phyloP scores from a whole-genome alignment of 352 stramenopile species.

The Pythium aristosporum region DNA sequence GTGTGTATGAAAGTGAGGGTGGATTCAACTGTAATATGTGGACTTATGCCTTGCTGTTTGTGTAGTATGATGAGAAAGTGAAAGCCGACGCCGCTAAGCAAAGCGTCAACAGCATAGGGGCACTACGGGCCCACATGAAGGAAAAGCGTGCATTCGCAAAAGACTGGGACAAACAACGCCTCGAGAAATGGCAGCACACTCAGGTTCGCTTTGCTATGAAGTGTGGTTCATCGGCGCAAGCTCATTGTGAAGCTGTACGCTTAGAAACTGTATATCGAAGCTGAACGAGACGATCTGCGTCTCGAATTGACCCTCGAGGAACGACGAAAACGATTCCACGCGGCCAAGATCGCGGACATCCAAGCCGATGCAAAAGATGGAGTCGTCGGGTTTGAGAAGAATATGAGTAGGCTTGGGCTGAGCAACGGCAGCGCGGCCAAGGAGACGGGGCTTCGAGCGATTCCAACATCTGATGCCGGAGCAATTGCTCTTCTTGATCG shows the following conservation, averaged over 20 bases:
- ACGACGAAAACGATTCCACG: constrained; percentile 33
- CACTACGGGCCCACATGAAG: constrained; percentile 46
- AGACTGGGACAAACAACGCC: constrained; percentile 58
- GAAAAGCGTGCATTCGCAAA: constrained; percentile 62
- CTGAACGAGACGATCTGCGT: constrained; percentile 51
- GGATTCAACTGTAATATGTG: too few species aligned
- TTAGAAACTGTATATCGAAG: constrained; percentile 35
- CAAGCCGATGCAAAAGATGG: constrained; percentile 44
- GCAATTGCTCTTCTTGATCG: constrained; percentile 38
- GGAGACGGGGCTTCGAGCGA: constrained; percentile 36
- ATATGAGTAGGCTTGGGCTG: constrained; percentile 59
- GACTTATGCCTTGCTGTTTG: not conserved
- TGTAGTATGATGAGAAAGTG: constrained; percentile 35
- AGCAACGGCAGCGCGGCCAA: constrained; percentile 14
- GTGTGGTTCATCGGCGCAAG: too few species aligned
- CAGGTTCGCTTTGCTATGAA: constrained; percentile 33
- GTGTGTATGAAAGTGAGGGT: constrained; percentile 21
- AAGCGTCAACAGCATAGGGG: constrained; percentile 26
- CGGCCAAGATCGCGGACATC: constrained; percentile 29
- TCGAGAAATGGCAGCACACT: constrained; percentile 51
- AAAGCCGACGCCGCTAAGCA: constrained; percentile 27
- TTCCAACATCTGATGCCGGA: constrained; percentile 39
- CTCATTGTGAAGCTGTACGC: not conserved
- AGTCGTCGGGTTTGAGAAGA: constrained; percentile 60
- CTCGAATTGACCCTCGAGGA: constrained; percentile 63